Base-by-base conservation (phyloP, 2,329 filamentous ascomycete genomes). In the Hymenoscyphus fructigenus region DNA sequence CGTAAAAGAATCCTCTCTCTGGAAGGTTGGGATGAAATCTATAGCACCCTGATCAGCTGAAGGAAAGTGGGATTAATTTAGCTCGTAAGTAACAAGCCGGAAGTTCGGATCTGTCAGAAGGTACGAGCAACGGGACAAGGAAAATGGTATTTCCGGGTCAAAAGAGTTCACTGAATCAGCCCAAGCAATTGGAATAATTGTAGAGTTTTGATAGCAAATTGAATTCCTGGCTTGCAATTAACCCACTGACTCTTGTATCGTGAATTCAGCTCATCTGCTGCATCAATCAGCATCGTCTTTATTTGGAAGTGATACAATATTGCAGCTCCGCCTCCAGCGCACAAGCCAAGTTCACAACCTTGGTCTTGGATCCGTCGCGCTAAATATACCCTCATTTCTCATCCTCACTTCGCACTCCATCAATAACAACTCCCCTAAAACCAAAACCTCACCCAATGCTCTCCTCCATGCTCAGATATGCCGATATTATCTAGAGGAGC, bases 301-400 rank as follows among this genome's bases (percentile, higher is more conserved):
- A 53, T 53, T 26, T 32, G 28, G 55, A 5, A 5, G 15, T 57
- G 29, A 32, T 29, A n/a, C 55, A n/a, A 57, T 34, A 28, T 17
- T 57, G 20, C 55, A 20, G 28, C 55, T 29, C 55, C 26, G 55
- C 55, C 55, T 57, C 26, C 10, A 17, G 17, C 55, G 29, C 26
- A 29, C 26, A 6, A 28, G 28, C 41, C 41, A 47, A 47, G 41
- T 47, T 47, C 17, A 23, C 17, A 15, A 47, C 17, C 41, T 15
- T 34, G 32, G 32, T 9, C 38, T n/a, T n/a, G 41, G 41, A 47
- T 10, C 41, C 17, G 44, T 53, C 47, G 47, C 60, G 60, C 60
- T 61, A 61, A 61, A 56, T 36, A 56, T 56, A 64, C 29, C 20
- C 62, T 64, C 62, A 64, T 57, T 64, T 61, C 38, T 64, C 50